These are phyloP conservation scores for Croton laevigatus DNA, from an alignment of 441 rosid species.

Conservation along the genomic window DNA sequence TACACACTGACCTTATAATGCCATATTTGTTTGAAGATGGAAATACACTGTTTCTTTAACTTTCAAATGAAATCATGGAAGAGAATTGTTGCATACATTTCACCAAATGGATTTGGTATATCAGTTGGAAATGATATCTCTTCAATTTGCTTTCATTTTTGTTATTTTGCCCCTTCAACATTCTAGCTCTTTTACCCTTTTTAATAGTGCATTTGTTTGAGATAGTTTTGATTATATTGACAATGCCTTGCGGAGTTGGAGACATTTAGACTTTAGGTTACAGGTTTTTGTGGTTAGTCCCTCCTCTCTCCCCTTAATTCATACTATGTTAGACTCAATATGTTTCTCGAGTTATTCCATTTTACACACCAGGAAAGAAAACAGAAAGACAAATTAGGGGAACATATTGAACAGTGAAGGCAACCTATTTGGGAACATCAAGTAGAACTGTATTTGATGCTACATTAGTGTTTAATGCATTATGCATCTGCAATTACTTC, in stretches of 20 bases:
- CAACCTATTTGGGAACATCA: neutral
- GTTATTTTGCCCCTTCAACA: neutral
- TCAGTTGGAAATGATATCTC: neutral
- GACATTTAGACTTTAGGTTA: neutral
- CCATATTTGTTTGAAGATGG: neutral
- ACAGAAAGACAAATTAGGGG: neutral
- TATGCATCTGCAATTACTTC: too few relatives aligned
- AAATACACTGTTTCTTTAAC: neutral
- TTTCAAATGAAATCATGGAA: neutral
- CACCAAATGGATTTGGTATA: neutral
- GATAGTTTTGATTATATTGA: neutral
- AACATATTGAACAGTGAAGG: neutral
- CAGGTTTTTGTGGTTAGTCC: neutral
- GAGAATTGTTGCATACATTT: neutral
- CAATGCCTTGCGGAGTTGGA: neutral
- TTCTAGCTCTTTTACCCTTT: neutral
- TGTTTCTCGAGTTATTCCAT: neutral
- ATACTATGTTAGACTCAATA: neutral
- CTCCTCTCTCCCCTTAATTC: neutral
- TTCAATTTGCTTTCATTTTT: neutral
- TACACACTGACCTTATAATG: neutral
- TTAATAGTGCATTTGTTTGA: neutral
- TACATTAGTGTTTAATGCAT: too few relatives aligned
- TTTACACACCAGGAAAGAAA: neutral
- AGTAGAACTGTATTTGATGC: too few relatives aligned